Percentiles rank a stretch among this genome's conserved stretches.
These are phyloP conservation scores for Phyllachora maydis DNA, from an alignment of 2,329 filamentous ascomycete species.

Conservation along the genomic window DNA sequence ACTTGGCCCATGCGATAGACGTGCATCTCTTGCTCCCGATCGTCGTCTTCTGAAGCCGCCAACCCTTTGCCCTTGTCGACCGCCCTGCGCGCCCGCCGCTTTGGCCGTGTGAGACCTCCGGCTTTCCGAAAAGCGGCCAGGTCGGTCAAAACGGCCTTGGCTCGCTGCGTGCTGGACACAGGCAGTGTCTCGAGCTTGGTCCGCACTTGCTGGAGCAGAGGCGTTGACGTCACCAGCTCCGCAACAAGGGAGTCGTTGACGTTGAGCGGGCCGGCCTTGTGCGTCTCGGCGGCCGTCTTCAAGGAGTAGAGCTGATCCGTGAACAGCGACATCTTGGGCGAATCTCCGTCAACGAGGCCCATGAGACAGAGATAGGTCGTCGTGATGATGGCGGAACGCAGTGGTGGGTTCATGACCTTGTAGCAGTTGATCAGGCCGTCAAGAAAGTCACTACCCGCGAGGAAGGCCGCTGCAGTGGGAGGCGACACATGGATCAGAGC, in stretches of 20 bases:
- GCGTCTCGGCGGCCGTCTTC: slow-evolving; percentile 47
- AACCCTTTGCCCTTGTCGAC: slow-evolving; percentile 45
- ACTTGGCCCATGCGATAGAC: slow-evolving; percentile 70
- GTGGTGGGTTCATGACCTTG: slow-evolving; percentile 36
- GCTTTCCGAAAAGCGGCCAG: slow-evolving; percentile 39
- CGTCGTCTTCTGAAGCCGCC: slow-evolving; percentile 14
- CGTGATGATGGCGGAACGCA: slow-evolving; percentile 49
- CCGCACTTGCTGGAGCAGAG: slow-evolving; percentile 44
- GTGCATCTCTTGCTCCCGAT: slow-evolving; percentile 33
- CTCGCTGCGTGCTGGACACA: slow-evolving; percentile 29
- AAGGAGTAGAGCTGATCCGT: slow-evolving; percentile 71
- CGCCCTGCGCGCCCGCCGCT: slow-evolving; percentile 25
- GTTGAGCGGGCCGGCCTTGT: slow-evolving; percentile 31
- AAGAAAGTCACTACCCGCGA: slow-evolving; percentile 73
- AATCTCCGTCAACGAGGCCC: slow-evolving; percentile 44
- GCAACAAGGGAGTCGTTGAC: slow-evolving; percentile 55
- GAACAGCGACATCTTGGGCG: slow-evolving; percentile 52
- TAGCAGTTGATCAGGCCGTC: slow-evolving; percentile 54
- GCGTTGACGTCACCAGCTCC: slow-evolving; percentile 63
- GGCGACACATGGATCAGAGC: slow-evolving; percentile 41
- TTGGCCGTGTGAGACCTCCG: slow-evolving; percentile 26
- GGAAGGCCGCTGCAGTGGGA: slow-evolving; percentile 37
- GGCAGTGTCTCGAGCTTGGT: slow-evolving; percentile 26
- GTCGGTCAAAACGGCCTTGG: slow-evolving; percentile 37
- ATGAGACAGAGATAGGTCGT: slow-evolving; percentile 57